These are phyloP conservation scores for Beauveria pseudobassiana DNA, from an alignment of 2,329 filamentous ascomycete genomes.

Conservation along the genomic window DNA sequence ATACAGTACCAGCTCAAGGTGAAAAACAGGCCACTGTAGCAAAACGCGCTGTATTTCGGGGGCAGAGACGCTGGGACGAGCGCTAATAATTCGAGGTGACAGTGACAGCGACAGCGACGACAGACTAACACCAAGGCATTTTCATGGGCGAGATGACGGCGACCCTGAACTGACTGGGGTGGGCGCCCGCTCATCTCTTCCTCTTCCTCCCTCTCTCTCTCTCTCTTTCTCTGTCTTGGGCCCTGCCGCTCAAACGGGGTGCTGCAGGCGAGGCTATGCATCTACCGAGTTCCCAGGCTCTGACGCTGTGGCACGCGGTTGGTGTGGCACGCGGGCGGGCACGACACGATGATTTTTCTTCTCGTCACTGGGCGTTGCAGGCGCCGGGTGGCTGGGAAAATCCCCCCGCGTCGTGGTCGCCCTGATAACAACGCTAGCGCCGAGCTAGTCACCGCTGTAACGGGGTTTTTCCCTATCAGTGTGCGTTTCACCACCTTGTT, in stretches of 20 bases:
- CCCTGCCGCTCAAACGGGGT: background rate
- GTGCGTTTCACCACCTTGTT: background rate
- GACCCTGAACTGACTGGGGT: conserved; percentile 2
- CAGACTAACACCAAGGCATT: background rate
- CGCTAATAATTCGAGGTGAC: background rate
- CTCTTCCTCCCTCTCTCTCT: background rate
- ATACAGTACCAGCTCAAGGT: background rate
- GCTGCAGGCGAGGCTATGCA: background rate
- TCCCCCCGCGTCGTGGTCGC: background rate
- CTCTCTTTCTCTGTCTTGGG: background rate
- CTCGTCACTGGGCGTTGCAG: no score
- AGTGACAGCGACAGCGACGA: background rate
- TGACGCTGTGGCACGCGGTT: background rate
- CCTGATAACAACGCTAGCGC: conserved; percentile 8
- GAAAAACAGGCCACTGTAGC: background rate
- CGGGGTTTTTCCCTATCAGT: conserved; percentile 1
- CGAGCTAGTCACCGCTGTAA: conserved; percentile 8
- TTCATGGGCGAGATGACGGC: background rate
- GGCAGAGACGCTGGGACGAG: background rate
- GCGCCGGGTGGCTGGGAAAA: background rate
- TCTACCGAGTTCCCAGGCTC: background rate
- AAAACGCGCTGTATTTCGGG: background rate
- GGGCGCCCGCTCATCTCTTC: background rate
- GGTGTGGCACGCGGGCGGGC: background rate
- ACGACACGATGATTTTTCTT: no score